Percentiles rank a stretch among this genome's conserved stretches.
phyloP scores from a whole-genome alignment of 108 stramenopile genomes.

The Cyclotella cryptica region DNA sequence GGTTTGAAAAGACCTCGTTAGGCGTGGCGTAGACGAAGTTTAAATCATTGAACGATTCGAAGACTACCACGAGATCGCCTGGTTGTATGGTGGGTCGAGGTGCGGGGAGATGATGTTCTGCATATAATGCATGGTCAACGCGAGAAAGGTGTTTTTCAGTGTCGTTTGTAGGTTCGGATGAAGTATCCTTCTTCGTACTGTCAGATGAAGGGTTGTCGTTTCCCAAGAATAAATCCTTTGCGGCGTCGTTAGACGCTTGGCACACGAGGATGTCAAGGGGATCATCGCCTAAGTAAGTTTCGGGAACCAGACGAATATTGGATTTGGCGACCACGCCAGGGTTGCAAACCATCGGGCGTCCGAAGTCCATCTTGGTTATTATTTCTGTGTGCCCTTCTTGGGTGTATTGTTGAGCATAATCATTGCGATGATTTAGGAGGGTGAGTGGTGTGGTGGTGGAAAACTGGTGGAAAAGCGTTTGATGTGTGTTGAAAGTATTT shows the following conservation, averaged over 20 bases:
- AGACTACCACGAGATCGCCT: conserved; percentile 79
- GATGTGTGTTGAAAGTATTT: no score
- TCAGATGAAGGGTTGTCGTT: conserved; percentile 37
- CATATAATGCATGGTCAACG: conserved; percentile 63
- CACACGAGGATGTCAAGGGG: conserved; percentile 40
- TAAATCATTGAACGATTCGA: conserved; percentile 83
- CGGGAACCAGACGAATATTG: conserved; percentile 41
- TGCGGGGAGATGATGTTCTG: conserved; percentile 62
- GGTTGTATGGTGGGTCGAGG: conserved; percentile 65
- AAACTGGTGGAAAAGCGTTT: no score
- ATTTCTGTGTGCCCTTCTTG: no score
- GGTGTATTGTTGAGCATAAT: no score
- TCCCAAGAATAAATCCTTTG: conserved; percentile 68
- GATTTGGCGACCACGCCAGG: conserved; percentile 51
- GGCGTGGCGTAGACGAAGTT: conserved; percentile 86
- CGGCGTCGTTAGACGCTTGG: conserved; percentile 76
- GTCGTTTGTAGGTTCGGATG: background rate
- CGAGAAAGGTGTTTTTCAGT: background rate
- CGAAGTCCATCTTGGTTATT: conserved; percentile 40
- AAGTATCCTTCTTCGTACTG: background rate
- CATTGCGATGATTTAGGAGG: no score
- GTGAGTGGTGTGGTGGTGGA: no score
- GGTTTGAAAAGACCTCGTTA: conserved; percentile 75
- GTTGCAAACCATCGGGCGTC: conserved; percentile 40
- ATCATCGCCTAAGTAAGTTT: conserved; percentile 41